phyloP scores from a whole-genome alignment of 805 yeast species.

The Candida maltosa region DNA sequence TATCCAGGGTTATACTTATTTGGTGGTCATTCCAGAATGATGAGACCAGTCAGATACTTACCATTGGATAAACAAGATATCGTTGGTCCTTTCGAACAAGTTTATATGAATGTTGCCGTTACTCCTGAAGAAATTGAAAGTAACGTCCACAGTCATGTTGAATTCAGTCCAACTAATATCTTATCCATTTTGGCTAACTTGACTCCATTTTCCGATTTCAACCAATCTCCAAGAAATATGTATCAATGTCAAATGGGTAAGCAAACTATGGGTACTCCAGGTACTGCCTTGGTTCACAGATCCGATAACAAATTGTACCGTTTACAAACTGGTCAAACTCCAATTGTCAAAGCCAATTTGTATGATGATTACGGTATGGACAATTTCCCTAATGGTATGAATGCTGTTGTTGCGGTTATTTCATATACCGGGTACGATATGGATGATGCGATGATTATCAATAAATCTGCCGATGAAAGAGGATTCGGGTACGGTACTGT shows the following conservation, averaged over 20 bases:
- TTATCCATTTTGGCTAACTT: slow-evolving; percentile 92
- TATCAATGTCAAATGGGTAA: slow-evolving; percentile 99
- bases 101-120: slow-evolving; percentile 93
- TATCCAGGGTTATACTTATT: slow-evolving; percentile 93
- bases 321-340: slow-evolving; percentile 93
- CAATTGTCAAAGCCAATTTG: slow-evolving; percentile 88
- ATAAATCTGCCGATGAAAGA: slow-evolving; percentile 95
- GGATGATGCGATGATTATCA: slow-evolving; percentile 99
- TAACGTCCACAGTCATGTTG: slow-evolving; percentile 87
- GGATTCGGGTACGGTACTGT: slow-evolving; percentile 98
- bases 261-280: slow-evolving; percentile 99
- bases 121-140: slow-evolving; percentile 85
- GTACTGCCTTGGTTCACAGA: slow-evolving; percentile 88
- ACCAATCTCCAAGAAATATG: slow-evolving; percentile 99
- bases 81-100: slow-evolving; percentile 97
- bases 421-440: slow-evolving; percentile 99
- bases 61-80: slow-evolving; percentile 81
- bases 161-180: slow-evolving; percentile 91
- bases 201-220: slow-evolving; percentile 97
- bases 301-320: slow-evolving; percentile 93
- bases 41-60: slow-evolving; percentile 90
- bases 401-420: slow-evolving; percentile 98
- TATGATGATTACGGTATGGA: slow-evolving; percentile 98
- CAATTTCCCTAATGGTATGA: slow-evolving; percentile 96
- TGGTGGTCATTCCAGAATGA: slow-evolving; percentile 92